phyloP scores from a whole-genome alignment of 805 yeast species.

The Candida schatavii region DNA sequence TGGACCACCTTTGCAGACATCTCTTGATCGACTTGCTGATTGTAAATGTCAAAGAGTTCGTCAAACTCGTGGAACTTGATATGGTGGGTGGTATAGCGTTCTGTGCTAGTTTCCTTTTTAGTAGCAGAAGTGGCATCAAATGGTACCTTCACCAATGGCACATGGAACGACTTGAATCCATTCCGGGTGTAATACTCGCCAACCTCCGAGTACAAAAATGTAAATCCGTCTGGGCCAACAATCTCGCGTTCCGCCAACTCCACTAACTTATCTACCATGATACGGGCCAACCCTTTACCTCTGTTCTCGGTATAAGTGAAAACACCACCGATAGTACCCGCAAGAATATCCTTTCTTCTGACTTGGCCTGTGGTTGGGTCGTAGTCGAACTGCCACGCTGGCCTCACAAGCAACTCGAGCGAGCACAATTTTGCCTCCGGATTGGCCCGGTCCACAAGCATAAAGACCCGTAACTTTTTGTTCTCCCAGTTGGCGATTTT shows the following conservation, averaged over 20 bases:
- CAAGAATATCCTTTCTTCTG: slow-evolving; percentile 14
- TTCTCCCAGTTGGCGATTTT: slow-evolving; percentile 15
- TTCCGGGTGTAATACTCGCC: slow-evolving; percentile 39
- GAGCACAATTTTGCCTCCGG: slow-evolving; percentile 26
- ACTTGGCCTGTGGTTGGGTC: slow-evolving; percentile 14
- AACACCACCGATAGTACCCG: slow-evolving; percentile 44
- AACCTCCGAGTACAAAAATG: slow-evolving; percentile 40
- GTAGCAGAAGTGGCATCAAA: slow-evolving; percentile 7
- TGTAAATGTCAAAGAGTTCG: slow-evolving; percentile 19
- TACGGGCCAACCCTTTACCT: slow-evolving; percentile 35
- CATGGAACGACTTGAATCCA: slow-evolving; percentile 37
- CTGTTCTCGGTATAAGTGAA: slow-evolving; percentile 36
- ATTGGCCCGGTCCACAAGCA: slow-evolving; percentile 17
- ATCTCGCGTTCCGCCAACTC: slow-evolving; percentile 18
- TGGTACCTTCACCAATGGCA: slow-evolving; percentile 30
- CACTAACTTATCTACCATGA: slow-evolving; percentile 38
- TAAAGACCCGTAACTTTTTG: slow-evolving; percentile 22
- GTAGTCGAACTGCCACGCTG: slow-evolving; percentile 22
- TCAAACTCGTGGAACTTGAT: slow-evolving; percentile 30
- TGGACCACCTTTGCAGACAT: slow-evolving; percentile 11
- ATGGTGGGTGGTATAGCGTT: slow-evolving; percentile 10
- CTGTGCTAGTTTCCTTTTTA: neutral
- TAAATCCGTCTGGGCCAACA: slow-evolving; percentile 32
- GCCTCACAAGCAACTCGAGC: slow-evolving; percentile 32
- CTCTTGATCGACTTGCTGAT: slow-evolving; percentile 14